Evolutionary conservation across 106 monocot species (phyloP).

Genomic region (Xerophyta viscosa): DNA sequence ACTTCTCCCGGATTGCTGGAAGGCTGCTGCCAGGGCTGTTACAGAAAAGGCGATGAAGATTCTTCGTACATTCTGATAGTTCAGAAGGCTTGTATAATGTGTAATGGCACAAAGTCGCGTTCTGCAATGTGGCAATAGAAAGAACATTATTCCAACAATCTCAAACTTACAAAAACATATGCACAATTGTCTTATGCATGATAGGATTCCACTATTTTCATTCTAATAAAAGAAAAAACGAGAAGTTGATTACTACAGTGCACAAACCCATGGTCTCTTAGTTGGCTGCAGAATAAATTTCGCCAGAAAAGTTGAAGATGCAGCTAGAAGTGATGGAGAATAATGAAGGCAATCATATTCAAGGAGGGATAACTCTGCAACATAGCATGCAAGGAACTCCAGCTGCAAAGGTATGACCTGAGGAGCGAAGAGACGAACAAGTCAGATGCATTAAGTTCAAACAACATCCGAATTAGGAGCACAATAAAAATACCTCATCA

Average conservation of each 20-base stretch:
- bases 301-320: constrained; percentile 68
- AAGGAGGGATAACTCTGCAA: constrained; percentile 73
- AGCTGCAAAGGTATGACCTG: constrained; percentile 41
- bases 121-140: too few species aligned
- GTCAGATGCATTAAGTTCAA: too few species aligned
- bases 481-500: constrained; percentile 34
- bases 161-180: too few species aligned
- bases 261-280: constrained; percentile 74
- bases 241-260: too few species aligned
- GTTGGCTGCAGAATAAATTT: constrained; percentile 59
- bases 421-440: too few species aligned
- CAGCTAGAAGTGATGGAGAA: constrained; percentile 66
- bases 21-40: constrained; percentile 46
- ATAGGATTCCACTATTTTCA: too few species aligned
- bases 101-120: constrained; percentile 65
- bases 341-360: constrained; percentile 61
- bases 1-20: constrained; percentile 86
- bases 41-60: constrained; percentile 55
- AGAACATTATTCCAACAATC: too few species aligned
- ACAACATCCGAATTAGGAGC: too few species aligned
- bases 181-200: too few species aligned
- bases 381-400: constrained; percentile 73
- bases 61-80: constrained; percentile 64
- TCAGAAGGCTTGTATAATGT: constrained; percentile 63
- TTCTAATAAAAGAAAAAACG: too few species aligned